Conservation (phyloP, 2,329 filamentous ascomycete genomes). For the Exophiala dermatitidis region DNA sequence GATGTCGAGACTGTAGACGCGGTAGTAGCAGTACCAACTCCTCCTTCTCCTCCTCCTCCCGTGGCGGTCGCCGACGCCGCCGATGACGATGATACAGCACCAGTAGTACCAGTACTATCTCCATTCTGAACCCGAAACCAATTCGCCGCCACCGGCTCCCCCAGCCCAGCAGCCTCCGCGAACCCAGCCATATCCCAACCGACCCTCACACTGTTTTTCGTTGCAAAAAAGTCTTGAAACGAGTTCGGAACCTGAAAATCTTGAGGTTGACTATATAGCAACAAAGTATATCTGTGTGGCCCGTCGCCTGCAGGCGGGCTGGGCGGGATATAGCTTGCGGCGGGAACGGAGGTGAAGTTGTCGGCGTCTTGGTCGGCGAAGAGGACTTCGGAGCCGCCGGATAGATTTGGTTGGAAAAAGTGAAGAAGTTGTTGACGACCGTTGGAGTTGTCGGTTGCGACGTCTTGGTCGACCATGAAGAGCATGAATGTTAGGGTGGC, state of each 20-base stretch:
- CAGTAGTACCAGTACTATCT: too few species aligned
- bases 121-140: constrained; percentile 33
- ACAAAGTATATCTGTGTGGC: constrained; percentile 31
- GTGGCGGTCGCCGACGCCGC: too few species aligned
- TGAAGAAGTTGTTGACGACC: constrained; percentile 15
- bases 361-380: constrained; percentile 6
- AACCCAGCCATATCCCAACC: constrained; percentile 35
- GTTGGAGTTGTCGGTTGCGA: constrained; percentile 1
- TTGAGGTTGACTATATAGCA: constrained; percentile 29
- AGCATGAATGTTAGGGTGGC: constrained; percentile 16
- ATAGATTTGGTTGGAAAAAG: constrained; percentile 19
- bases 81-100: too few species aligned
- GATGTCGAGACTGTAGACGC: too few species aligned
- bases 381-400: constrained; percentile 15
- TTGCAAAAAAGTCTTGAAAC: constrained; percentile 32
- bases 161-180: constrained; percentile 30
- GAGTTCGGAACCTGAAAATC: constrained; percentile 29
- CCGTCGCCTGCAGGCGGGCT: constrained; percentile 26
- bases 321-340: constrained; percentile 29
- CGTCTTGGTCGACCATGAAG: constrained; percentile 23
- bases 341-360: constrained; percentile 9
- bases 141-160: constrained; percentile 32
- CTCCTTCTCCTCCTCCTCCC: too few species aligned
- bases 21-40: too few species aligned
- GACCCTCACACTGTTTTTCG: constrained; percentile 25